Evolutionary conservation across 2,329 filamentous ascomycete genomes (phyloP), one percentile per base, ranked within the genome.

Genomic region (Microascus cirrosus): DNA sequence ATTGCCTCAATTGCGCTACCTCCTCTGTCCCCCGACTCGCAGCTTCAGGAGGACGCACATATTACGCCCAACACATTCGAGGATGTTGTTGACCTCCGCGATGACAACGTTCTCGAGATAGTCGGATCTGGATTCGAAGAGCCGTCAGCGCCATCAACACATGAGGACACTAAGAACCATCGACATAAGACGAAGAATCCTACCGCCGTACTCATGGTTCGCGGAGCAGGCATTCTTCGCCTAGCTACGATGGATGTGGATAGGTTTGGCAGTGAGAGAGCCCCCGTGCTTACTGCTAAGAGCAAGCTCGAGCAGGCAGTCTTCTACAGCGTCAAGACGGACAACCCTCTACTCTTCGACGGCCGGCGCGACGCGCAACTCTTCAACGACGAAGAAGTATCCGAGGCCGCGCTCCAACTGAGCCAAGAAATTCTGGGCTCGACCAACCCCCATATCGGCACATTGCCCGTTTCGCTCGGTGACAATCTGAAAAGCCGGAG

Each of bases 291-390:
- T 18, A 92, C 89, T 1, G 88, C 90, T 7, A 94, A 90, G 71
- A 89, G 85, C 71, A 96, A 94, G 71, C 79, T 99, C 48, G 90
- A 96, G 67, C 92, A 99, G 72, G 92, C 92, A 2, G 88, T 97
- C 1, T 97, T 96, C 72, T 97, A 90, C 68, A 92, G 92, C 1
- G 84, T 83, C 54, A 84, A 89, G 67, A 80, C 86, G 61, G 84
- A 89, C 65, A 97, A 91, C 65, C 88, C 93, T n/a, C 73, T 99
- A n/a, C 85, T 91, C 61, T 90, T 99, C 65, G 82, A 86, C 51
- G 81, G 85, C 51, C 82, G 83, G 61, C 77, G 82, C 45, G 83
- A 85, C 58, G 75, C 86, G 53, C 77, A 80, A 3, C 45, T 50
- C 6, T 95, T 94, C 62, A 77, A 83, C 0, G 72, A 80, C 20